Conservation (phyloP, 192 early-diverging fungal genomes). For the Coemansia sp. region DNA sequence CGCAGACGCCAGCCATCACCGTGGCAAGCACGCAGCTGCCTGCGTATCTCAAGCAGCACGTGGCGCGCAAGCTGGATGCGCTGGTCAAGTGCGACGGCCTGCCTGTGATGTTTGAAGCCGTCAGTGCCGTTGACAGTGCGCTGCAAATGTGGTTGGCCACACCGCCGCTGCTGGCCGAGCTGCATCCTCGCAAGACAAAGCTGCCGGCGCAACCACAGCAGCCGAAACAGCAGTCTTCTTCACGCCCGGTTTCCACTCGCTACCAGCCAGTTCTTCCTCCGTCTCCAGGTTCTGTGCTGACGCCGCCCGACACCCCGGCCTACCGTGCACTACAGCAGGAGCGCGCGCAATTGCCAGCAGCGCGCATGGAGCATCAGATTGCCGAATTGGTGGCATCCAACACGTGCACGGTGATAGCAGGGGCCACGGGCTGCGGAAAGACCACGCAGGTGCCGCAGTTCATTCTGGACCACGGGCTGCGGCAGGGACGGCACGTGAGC, state of each 20-base stretch:
- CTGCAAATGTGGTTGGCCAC: slow-evolving; percentile 31
- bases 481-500: slow-evolving; percentile 38
- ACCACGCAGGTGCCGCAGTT: slow-evolving; percentile 87
- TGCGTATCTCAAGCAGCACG: slow-evolving; percentile 66
- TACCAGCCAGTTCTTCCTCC: no score
- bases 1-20: slow-evolving; percentile 61
- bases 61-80: slow-evolving; percentile 53
- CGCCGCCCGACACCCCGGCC: neutral
- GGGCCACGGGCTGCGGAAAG: slow-evolving; percentile 57
- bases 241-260: no score
- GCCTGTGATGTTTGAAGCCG: slow-evolving; percentile 62
- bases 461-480: slow-evolving; percentile 70
- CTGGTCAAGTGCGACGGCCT: slow-evolving; percentile 17
- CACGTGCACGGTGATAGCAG: slow-evolving; percentile 34
- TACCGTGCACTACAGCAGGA: slow-evolving; percentile 34
- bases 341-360: slow-evolving; percentile 28
- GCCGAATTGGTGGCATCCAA: slow-evolving; percentile 6
- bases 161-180: slow-evolving; percentile 29
- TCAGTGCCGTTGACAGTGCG: slow-evolving; percentile 58
- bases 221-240: neutral
- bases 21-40: slow-evolving; percentile 66
- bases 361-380: neutral
- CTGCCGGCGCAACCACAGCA: slow-evolving; percentile 37
- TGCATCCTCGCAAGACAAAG: neutral
- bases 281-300: no score